Evolutionary conservation across 345 rosid genomes (phyloP), one percentile per base, ranked within the genome.

Genomic region (Tarenaya hassleriana): DNA sequence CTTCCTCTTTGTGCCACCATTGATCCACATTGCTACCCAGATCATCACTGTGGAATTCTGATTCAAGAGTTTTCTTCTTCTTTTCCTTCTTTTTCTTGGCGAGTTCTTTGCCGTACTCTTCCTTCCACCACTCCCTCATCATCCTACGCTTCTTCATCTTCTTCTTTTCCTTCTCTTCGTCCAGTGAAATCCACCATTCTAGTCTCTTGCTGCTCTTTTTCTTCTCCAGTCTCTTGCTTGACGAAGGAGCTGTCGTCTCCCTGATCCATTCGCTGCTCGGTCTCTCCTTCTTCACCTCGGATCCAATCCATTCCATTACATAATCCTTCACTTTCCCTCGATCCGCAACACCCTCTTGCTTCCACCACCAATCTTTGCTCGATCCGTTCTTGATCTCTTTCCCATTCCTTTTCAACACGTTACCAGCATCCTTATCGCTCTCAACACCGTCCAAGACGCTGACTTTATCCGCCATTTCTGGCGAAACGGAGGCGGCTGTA

Each of bases 91-190:
- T 89, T 63, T 80, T 84, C 69, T 70, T 79, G 4, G 80, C 79
- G 0, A 85, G 67, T 43, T 85, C 95, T 58, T 85, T 95, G 12
- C 89, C 71, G 12, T 91, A 82, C 77, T 91, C 96, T 58, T 91
- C 96, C 55, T 76, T 87, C 98, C 98, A 91, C 98, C 98, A 91
- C 55, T 91, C 89, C 66, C 98, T 84, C 3, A 94, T 83, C 31
- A 73, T 83, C 73, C 83, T 76, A 53, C 79, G 63, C 77, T 73
- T 83, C 61, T 79, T 86, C 66, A 66, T 77, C 70, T 76, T 82
- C 3, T 68, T 62, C 47, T 69, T 62, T 56, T 76, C 82, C 59
- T 74, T 73, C 50, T 78, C 88, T 5, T 87, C 95, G 9, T 86
- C 91, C 63, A 91, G 55, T 0, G 91, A 75, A 37, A 69, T 76